Conservation (phyloP, 306 rosid species). For the Macrotyloma uniflorum region DNA sequence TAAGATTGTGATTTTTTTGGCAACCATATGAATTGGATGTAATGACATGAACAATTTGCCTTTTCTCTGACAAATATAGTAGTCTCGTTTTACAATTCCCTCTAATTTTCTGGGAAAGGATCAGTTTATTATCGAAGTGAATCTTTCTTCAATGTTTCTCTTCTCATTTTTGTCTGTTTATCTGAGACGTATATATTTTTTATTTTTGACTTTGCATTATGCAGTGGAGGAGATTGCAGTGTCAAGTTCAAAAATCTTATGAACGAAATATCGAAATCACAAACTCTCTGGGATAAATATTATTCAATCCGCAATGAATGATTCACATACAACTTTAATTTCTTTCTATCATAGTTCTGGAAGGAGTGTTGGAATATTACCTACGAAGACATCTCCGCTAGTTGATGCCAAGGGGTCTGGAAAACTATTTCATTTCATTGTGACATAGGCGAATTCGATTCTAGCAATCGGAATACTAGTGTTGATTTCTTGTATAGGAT, state of each 20-base stretch:
- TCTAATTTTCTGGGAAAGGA: neutral
- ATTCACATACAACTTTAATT: constrained; percentile 24
- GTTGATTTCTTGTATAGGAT: constrained; percentile 53
- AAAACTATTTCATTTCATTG: constrained; percentile 29
- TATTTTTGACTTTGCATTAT: constrained; percentile 25
- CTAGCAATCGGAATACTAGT: constrained; percentile 33
- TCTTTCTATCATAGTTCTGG: neutral
- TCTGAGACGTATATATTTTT: neutral
- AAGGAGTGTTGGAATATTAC: constrained; percentile 22
- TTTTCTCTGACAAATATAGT: neutral
- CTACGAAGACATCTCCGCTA: constrained; percentile 30
- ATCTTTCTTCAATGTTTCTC: neutral
- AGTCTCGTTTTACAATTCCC: neutral
- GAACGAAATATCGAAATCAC: constrained; percentile 84
- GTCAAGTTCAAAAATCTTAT: constrained; percentile 90
- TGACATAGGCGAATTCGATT: constrained; percentile 35
- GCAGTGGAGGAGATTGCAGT: constrained; percentile 98
- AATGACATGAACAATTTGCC: neutral
- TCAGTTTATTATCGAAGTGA: neutral
- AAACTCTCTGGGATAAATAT: constrained; percentile 76
- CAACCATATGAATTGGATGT: neutral
- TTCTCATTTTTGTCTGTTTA: neutral
- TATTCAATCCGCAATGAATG: constrained; percentile 90
- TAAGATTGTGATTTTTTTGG: neutral
- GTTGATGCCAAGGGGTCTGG: constrained; percentile 38